Percentiles rank a stretch among this genome's conserved stretches.
Evolutionary conservation across 106 monocot genomes (phyloP).

Genomic region (Dendrobium chrysotoxum): DNA sequence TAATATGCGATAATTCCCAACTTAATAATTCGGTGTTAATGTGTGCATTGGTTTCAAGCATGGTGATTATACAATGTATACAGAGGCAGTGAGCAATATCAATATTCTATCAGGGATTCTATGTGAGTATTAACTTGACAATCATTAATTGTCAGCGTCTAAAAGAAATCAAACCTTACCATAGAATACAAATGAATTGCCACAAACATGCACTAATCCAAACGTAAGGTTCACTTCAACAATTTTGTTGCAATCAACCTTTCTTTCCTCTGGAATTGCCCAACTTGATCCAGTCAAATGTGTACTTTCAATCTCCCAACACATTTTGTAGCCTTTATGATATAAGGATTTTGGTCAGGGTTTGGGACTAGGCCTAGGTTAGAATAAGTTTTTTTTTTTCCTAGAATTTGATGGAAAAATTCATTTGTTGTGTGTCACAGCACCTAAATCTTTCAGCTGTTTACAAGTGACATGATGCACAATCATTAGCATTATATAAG

Average conservation of each 20-base stretch:
- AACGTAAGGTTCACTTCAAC: not conserved
- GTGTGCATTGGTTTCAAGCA: too few relatives aligned
- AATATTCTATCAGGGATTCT: not conserved
- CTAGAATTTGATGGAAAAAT: too few relatives aligned
- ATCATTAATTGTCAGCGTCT: not conserved
- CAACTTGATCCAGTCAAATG: not conserved
- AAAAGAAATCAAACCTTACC: not conserved
- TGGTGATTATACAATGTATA: too few relatives aligned
- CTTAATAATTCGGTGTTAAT: too few relatives aligned
- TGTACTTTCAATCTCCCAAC: not conserved
- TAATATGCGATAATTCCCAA: too few relatives aligned
- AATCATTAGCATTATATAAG: too few relatives aligned
- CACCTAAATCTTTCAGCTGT: too few relatives aligned
- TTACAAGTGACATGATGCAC: too few relatives aligned
- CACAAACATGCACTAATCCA: not conserved
- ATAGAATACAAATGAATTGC: not conserved
- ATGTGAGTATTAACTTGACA: not conserved
- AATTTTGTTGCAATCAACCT: not conserved
- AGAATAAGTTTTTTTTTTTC: too few relatives aligned
- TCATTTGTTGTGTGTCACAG: too few relatives aligned
- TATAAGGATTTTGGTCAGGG: not conserved
- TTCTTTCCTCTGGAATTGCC: not conserved
- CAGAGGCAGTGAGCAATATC: not conserved
- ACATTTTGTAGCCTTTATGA: not conserved
- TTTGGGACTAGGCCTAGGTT: not conserved